Base-by-base conservation (phyloP, 1,139 yeast genomes). In the Maudiozyma humilis region DNA sequence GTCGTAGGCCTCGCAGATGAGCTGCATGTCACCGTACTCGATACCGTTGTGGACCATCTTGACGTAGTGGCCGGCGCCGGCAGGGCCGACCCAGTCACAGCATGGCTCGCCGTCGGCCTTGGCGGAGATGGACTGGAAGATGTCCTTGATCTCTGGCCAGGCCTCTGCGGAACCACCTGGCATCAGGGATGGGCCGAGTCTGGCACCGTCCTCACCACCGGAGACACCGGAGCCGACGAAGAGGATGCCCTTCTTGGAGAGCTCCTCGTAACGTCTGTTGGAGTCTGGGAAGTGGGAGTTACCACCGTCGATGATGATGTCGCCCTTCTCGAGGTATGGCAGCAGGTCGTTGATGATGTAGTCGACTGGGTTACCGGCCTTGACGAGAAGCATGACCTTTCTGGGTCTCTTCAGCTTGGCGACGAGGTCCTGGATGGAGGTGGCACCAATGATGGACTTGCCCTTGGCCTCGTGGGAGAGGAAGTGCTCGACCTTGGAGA, bases 181-280 rank as follows among this genome's bases (percentile, higher is more conserved):
- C 98, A 91, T 91, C 71, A 91, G 78, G 53, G 97, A 88, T 53
- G 98, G 98, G 66, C 98, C 98, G 69, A 84, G 78, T 75, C 98
- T 86, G 62, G 98, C 98, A 78, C 98, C 98, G 70, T 91, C 98
- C 73, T 91, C 98, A 76, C 98, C 98, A 72, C 98, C 98, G 60
- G 97, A 89, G 54, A 91, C 98, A 83, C 98, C 98, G 52, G 96
- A 87, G 62, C 98, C 98, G 55, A 91, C 97, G 61, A 87, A 91
- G 56, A 81, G 74, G 65, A 88, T 81, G 43, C 95, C 97, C 76
- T 89, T 82, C 51, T 70, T 71, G 70, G 84, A 81, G 68, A 91
- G 79, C 63, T 87, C 95, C 47, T 77, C 93, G 75, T 71, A 87
- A 73, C 98, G 87, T 74, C 97, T 88, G 82, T 88, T 88, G 50